Evolutionary conservation across 192 early-diverging fungal genomes (phyloP), one percentile per base, ranked within the genome.

Genomic region (Jimgerdemannia flammicorona): DNA sequence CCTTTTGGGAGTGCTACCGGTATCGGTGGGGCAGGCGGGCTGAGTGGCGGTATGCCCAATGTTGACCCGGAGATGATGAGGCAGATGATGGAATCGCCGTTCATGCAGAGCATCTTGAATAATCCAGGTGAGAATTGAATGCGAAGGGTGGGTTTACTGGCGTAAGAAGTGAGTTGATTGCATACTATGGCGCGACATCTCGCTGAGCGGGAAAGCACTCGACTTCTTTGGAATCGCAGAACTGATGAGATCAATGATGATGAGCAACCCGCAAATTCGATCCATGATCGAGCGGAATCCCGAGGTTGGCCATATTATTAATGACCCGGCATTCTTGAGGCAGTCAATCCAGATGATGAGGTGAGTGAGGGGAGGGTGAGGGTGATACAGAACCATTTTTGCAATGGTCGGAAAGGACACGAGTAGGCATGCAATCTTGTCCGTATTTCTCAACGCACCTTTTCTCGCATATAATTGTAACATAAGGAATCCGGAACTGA

Each of bases 301-400:
- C 41, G 89, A 90, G 67, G 80, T 90, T 44, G 88, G 87, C 10
- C 88, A 89, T 72, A 81, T 88, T 64, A 86, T 90, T 70, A 89
- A 86, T 70, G 88, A 90, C 71, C 87, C 87, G 19, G 76, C 85
- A 0, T 90, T 90, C 68, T 80, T 90, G 39, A 84, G 88, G 44
- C 89, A 90, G 75, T 79, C 78, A 9, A 83, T 83, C 72, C 77
- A 83, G 70, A 83, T 83, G 81, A 83, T 83, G 81, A 72, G 81
- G 81, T 81, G 75, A 70, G 64, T 44, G 14, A 43, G 39, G 39
- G n/a, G 14, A 43, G 29, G 29, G 29, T 29, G 43, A 40, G 2
- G 43, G 40, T 29, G 0, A 29, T 29, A 29, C 29, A 2, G 49
- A 14, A 6, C 49, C 49, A 59, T 59, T 59, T 10, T 59, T 59